Evolutionary conservation across 805 yeast genomes (phyloP), one percentile per base, ranked within the genome.

Genomic region (Candida tallmaniae): DNA sequence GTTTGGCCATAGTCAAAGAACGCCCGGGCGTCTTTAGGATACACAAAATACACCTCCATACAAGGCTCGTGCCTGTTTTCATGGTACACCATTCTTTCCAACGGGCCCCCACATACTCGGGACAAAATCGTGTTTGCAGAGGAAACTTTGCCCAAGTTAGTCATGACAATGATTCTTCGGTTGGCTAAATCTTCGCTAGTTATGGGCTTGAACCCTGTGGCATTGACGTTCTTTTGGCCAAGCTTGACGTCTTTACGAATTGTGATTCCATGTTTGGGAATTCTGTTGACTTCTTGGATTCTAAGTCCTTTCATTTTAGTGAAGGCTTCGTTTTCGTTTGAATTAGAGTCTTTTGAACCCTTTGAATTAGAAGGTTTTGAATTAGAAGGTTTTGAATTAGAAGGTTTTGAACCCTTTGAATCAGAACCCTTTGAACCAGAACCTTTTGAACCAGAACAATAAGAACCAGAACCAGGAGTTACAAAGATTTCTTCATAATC

Each of bases 41-140:
- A 65, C 19, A 74, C 47, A 48, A 80, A 84, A 47, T 70, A 61
- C 2, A 83, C 39, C 39, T 74, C 76, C 8, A 78, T 31, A 5
- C 29, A 25, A 7, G 52, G 44, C 9, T 15, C 15, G 9, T 35
- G 31, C 6, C 35, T 32, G 31, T 38, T 37, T 6, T 46, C 50
- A 27, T 45, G 50, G 19, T 62, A 45, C 10, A 54, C 59, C 4
- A 80, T 46, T 32, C 65, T 68, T 41, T 80, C 85, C 32, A 83
- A 54, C 0, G 86, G 83, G 0, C 94, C 94, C 2, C 93, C 89
- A 44, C 68, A 62, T 0, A 81, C 60, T 34, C 76, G 82, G 1
- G 75, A 50, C 13, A 83, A 44, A 7, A 82, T 56, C 24, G 75
- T 62, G 15, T 62, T 62, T 6, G 78, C 42, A 6, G 81, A 77